phyloP scores from a whole-genome alignment of 164 flowering plant species.

The Tetracentron sinense region DNA sequence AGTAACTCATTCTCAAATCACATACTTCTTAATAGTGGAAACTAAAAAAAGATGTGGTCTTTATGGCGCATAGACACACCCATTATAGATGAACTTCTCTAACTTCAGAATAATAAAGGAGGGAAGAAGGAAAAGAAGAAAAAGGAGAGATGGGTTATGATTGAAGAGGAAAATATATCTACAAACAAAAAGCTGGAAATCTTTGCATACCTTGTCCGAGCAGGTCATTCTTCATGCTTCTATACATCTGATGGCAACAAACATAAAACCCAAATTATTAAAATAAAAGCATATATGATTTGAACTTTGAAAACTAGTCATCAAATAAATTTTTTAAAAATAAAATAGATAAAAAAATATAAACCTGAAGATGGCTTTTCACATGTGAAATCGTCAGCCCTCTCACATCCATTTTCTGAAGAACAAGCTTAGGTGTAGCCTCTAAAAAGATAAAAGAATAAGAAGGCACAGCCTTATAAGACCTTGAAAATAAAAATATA shows the following conservation, averaged over 20 bases:
- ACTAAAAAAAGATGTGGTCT: constrained; percentile 6
- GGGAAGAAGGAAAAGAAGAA: neutral
- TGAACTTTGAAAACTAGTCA: neutral
- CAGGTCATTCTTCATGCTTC: constrained; percentile 60
- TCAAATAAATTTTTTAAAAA: no score
- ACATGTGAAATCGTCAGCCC: constrained; percentile 84
- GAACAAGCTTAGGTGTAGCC: constrained; percentile 85
- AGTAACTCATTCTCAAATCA: constrained; percentile 10
- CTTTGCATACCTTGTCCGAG: constrained; percentile 39
- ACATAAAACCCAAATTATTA: constrained; percentile 7
- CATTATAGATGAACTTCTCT: neutral
- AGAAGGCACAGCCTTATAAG: no score
- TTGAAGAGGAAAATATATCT: neutral
- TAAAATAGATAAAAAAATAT: no score
- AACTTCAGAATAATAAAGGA: neutral
- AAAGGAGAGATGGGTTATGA: neutral
- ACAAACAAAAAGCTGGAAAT: neutral
- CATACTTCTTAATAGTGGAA: constrained; percentile 15
- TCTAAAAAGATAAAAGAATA: constrained; percentile 28
- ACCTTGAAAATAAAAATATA: no score
- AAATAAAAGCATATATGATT: neutral
- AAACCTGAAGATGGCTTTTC: constrained; percentile 93
- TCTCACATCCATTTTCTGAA: constrained; percentile 77
- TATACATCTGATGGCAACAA: constrained; percentile 52
- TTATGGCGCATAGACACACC: neutral